These are phyloP conservation scores for Anthostomella pinea DNA, from an alignment of 2,329 filamentous ascomycete species.

Conservation along the genomic window DNA sequence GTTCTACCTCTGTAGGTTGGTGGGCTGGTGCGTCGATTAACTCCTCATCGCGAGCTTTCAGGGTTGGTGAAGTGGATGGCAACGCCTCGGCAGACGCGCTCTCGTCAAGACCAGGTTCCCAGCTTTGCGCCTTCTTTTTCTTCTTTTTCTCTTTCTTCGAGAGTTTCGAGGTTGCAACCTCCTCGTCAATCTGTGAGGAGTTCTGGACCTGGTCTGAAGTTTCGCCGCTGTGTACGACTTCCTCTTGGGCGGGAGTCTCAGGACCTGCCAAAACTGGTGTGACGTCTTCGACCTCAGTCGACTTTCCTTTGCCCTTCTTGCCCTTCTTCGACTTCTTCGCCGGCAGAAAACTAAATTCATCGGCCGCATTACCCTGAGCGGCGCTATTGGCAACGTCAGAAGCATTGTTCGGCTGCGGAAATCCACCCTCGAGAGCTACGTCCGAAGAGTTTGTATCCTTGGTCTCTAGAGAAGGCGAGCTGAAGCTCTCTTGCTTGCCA, in stretches of 20 bases:
- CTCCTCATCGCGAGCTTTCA: slow-evolving; percentile 10
- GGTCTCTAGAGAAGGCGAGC: slow-evolving; percentile 4
- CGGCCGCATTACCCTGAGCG: slow-evolving; percentile 4
- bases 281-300: slow-evolving; percentile 20
- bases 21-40: slow-evolving; percentile 10
- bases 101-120: background rate
- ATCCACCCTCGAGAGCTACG: slow-evolving; percentile 4
- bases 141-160: slow-evolving; percentile 21
- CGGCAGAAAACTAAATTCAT: slow-evolving; percentile 6
- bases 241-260: too few species aligned
- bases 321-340: slow-evolving; percentile 36
- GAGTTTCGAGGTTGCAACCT: slow-evolving; percentile 16
- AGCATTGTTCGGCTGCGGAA: slow-evolving; percentile 3
- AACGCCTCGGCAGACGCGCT: slow-evolving; percentile 1
- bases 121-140: slow-evolving; percentile 10
- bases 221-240: too few species aligned
- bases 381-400: slow-evolving; percentile 8
- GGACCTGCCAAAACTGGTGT: too few species aligned
- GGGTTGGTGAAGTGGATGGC: background rate
- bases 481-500: background rate
- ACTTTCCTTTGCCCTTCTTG: slow-evolving; percentile 36
- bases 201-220: too few species aligned
- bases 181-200: slow-evolving; percentile 2
- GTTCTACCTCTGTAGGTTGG: background rate
- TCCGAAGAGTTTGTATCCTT: slow-evolving; percentile 3